A percentile compares a stretch with the other conserved stretches of the same genome.
These are phyloP conservation scores for Vaccinium myrtillus DNA, from an alignment of 148 eudicot genomes.

Conservation along the genomic window DNA sequence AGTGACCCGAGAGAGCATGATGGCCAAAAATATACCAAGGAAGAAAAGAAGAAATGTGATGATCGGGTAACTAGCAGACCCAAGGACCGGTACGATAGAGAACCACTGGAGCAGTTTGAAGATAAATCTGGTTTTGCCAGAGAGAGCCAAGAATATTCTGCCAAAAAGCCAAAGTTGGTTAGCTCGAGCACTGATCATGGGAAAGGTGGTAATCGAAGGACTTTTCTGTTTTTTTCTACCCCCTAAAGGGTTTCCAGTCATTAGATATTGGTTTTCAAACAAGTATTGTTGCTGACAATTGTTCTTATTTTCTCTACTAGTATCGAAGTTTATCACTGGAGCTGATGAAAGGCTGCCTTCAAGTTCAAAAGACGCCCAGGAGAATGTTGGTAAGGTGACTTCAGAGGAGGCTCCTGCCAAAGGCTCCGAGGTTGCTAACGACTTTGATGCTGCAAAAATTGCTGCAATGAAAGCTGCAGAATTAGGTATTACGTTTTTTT, in stretches of 20 bases:
- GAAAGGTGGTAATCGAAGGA: slow-evolving; percentile 35
- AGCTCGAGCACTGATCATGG: slow-evolving; percentile 29
- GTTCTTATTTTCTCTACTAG: slow-evolving; percentile 20
- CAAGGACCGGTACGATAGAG: slow-evolving; percentile 31
- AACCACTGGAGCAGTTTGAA: slow-evolving; percentile 31
- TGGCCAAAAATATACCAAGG: slow-evolving; percentile 31
- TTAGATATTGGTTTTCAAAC: not conserved
- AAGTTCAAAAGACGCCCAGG: slow-evolving; percentile 41
- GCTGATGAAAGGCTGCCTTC: slow-evolving; percentile 39
- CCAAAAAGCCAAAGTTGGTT: slow-evolving; percentile 57
- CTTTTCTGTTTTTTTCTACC: not conserved
- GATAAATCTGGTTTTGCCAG: slow-evolving; percentile 26
- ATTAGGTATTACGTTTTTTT: slow-evolving; percentile 46
- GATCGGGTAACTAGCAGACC: slow-evolving; percentile 28
- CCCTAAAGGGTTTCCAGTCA: not conserved
- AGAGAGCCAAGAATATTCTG: slow-evolving; percentile 32
- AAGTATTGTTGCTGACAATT: slow-evolving; percentile 4
- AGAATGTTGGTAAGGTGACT: slow-evolving; percentile 34
- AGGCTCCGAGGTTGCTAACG: slow-evolving; percentile 40
- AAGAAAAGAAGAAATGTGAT: slow-evolving; percentile 43
- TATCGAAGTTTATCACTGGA: slow-evolving; percentile 18
- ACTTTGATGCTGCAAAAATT: slow-evolving; percentile 84
- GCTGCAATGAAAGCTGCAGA: slow-evolving; percentile 96
- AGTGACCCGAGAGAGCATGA: slow-evolving; percentile 41
- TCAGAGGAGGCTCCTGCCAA: slow-evolving; percentile 44